Evolutionary conservation across 1,284 basidiomycete species (phyloP), one percentile per base, ranked within the genome.

Genomic region (Phaffia rhodozyma): DNA sequence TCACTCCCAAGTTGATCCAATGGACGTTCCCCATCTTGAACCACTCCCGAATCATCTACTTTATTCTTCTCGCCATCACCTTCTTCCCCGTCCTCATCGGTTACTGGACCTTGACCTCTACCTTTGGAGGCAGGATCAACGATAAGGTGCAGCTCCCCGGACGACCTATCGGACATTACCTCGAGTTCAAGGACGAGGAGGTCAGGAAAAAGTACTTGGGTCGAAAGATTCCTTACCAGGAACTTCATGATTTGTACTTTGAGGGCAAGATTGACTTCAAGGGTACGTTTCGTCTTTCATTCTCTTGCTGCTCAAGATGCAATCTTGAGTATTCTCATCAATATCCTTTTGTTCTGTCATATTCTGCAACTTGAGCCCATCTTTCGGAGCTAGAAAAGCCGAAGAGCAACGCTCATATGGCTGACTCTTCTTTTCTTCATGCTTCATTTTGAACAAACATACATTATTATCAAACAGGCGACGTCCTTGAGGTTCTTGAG

Each of bases 231-330:
- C 93, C 93, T 58, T 96, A 97, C 86, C 92, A 98, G 78, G 78
- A 89, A 69, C 96, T 97, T 81, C 87, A 98, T 75, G 96, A 98
- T 79, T 89, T 91, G 68, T 98, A 89, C 79, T 97, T 99, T 77
- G 92, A 94, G 67, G 86, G 86, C 68, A 97, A 97, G 79, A 85
- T 94, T 67, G 91, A 97, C 68, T 87, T 97, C 75, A 97, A 97
- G 67, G 91, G 91, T 86, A 60, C 50, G 79, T 54, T 68, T 62
- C 63, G 32, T 55, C 43, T 61, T 27, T 58, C 13, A 51, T 27
- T 34, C 50, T 11, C 60, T 64, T 67, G 38, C 47, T 55, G 60
- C 5, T 49, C 55, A 51, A 11, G 62, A 59, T 29, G 65, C 38
- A 34, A 47, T n/a, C 50, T 30, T 66, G 5, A 34, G 32, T 11